Evolutionary conservation across 352 stramenopile genomes (phyloP).

Genomic region (Phytophthora nicotianae): DNA sequence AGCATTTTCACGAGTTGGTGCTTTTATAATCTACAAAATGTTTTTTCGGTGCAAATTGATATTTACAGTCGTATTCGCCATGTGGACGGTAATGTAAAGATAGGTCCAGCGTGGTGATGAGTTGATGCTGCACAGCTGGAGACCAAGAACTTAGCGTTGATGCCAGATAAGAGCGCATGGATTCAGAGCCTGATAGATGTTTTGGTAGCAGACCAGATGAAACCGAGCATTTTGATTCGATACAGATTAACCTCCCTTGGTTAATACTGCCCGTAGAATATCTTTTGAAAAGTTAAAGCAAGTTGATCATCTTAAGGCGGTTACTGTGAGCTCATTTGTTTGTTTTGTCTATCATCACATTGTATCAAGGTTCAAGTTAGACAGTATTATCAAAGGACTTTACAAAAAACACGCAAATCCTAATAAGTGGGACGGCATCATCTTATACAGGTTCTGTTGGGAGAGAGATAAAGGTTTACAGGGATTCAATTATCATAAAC

Average conservation of each 20-base stretch:
- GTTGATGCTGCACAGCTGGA: constrained; percentile 12
- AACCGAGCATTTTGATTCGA: background rate
- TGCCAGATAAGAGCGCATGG: too few relatives aligned
- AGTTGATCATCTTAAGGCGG: too few relatives aligned
- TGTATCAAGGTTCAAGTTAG: too few relatives aligned
- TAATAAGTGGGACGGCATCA: too few relatives aligned
- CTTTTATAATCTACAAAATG: constrained; percentile 15
- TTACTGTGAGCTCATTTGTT: too few relatives aligned
- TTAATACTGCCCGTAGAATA: too few relatives aligned
- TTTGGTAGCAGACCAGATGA: constrained; percentile 6
- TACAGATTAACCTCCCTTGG: too few relatives aligned
- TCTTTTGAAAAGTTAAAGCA: too few relatives aligned
- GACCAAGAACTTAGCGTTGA: background rate
- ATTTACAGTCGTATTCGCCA: constrained; percentile 14
- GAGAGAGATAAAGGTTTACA: background rate
- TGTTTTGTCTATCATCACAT: too few relatives aligned
- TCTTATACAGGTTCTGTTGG: too few relatives aligned
- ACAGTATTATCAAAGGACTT: too few relatives aligned
- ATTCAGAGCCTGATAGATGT: background rate
- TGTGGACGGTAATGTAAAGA: constrained; percentile 24
- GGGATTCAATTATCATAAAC: background rate
- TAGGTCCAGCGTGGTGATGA: constrained; percentile 3
- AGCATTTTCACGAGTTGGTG: constrained; percentile 4
- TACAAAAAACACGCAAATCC: too few relatives aligned
- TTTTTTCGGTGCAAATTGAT: constrained; percentile 16